phyloP scores from a whole-genome alignment of 2,329 filamentous ascomycete genomes.

The Xylariaceae sp. region DNA sequence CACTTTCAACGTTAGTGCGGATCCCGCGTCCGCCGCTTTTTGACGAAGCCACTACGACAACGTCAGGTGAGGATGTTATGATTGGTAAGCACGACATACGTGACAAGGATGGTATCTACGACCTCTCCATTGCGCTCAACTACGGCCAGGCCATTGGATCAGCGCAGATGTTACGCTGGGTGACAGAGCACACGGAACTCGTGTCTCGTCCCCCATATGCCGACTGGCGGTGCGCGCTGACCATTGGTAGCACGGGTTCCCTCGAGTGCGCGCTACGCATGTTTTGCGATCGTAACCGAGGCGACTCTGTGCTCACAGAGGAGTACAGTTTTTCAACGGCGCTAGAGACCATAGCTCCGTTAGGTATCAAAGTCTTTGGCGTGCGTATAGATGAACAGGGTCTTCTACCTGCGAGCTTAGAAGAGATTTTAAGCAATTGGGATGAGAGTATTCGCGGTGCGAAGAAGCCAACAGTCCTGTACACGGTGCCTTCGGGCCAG shows the following conservation, averaged over 20 bases:
- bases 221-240: slow-evolving; percentile 87
- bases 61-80: slow-evolving; percentile 53
- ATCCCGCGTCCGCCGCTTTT: slow-evolving; percentile 19
- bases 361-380: slow-evolving; percentile 59
- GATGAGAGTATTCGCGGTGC: slow-evolving; percentile 50
- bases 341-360: slow-evolving; percentile 61
- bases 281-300: slow-evolving; percentile 71
- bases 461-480: slow-evolving; percentile 61
- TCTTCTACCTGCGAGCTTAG: slow-evolving; percentile 57
- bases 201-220: slow-evolving; percentile 85
- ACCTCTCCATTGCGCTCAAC: slow-evolving; percentile 89
- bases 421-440: slow-evolving; percentile 58
- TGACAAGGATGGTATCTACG: slow-evolving; percentile 54
- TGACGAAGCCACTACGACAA: slow-evolving; percentile 8
- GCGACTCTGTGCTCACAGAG: slow-evolving; percentile 83
- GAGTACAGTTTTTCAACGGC: slow-evolving; percentile 87
- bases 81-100: slow-evolving; percentile 83
- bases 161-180: slow-evolving; percentile 84
- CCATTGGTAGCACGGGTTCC: slow-evolving; percentile 83
- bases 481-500: slow-evolving; percentile 76
- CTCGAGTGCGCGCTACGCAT: slow-evolving; percentile 85
- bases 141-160: slow-evolving; percentile 89
- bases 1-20: slow-evolving; percentile 15
- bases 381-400: slow-evolving; percentile 60
- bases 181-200: slow-evolving; percentile 95